Evolutionary conservation across 2,329 filamentous ascomycete genomes (phyloP).

Genomic region (Calonectria honghensis): DNA sequence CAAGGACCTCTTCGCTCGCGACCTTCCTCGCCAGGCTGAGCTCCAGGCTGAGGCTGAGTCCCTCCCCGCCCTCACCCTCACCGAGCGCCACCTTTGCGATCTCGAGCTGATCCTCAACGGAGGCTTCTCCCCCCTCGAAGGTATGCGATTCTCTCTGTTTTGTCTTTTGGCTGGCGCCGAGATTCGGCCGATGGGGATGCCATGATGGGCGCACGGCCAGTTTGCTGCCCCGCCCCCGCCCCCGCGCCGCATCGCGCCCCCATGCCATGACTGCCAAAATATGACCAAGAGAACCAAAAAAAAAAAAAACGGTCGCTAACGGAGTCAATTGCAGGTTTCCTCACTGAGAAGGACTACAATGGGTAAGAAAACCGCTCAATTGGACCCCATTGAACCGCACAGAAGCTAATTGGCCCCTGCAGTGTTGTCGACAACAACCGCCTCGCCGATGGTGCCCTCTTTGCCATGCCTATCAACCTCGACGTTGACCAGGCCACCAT

Average conservation of each 20-base stretch:
- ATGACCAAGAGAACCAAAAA: constrained; percentile 1
- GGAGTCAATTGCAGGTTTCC: constrained; percentile 80
- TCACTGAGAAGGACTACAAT: constrained; percentile 98
- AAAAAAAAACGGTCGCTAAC: constrained; percentile 41
- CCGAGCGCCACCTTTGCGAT: constrained; percentile 97
- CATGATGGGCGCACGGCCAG: constrained; percentile 35
- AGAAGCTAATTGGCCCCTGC: constrained; percentile 55
- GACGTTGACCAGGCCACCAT: constrained; percentile 87
- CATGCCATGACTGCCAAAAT: constrained; percentile 27
- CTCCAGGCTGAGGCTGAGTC: constrained; percentile 89
- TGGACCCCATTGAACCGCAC: not conserved
- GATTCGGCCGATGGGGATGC: constrained; percentile 42
- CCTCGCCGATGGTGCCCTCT: constrained; percentile 90
- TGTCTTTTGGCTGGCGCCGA: constrained; percentile 36
- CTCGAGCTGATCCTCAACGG: constrained; percentile 97
- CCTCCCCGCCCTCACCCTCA: constrained; percentile 88
- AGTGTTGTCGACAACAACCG: constrained; percentile 93
- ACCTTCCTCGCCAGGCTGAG: constrained; percentile 87
- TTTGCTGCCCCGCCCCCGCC: constrained; percentile 52
- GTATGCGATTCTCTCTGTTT: constrained; percentile 68
- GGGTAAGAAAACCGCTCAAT: constrained; percentile 73
- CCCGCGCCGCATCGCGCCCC: constrained; percentile 43
- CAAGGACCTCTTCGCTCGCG: constrained; percentile 97
- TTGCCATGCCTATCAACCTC: constrained; percentile 97
- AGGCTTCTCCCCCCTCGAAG: constrained; percentile 98